Base-by-base conservation (phyloP, 768 basidiomycete species). In the Pleurotus cornucopiae region DNA sequence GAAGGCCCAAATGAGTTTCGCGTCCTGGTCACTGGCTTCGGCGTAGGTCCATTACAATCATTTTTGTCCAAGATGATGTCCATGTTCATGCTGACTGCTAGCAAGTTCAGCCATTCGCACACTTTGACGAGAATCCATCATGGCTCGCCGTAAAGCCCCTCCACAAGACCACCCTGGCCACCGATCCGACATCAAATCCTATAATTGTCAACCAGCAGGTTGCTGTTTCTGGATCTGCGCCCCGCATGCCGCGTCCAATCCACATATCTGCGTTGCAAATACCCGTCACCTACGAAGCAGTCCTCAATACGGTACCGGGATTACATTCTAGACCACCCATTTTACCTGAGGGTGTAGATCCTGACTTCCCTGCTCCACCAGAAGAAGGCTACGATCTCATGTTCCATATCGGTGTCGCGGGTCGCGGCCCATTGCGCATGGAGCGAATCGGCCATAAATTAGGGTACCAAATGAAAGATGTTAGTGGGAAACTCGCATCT, bases 391-490 rank as follows among this genome's bases (percentile, higher is more conserved):
- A 83, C 61, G 86, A 88, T 63, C 81, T 89, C 62, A 78, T 88
- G 53, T 80, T 88, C 61, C 87, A 89, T 62, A 75, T 89, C 25
- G 87, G 87, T 3, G 82, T 85, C 16, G 86, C 84, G 4, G 81
- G 82, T 13, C 76, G 83, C 11, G 87, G 87, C 0, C 77, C 81
- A 0, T 62, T 88, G 53, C 74, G 83, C 18, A 77, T 89, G 75
- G 87, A 89, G 66, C 75, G 80, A 59, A 63, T 78, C n/a, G 79
- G 80, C 0, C 87, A 89, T 66, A 87, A 86, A 63, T 71, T 81
- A 16, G 84, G 85, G 5, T 89, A 88, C 65, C 74, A 80, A 45
- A 84, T 84, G 80, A 84, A 83, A 64, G 87, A 88, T 60, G 83
- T 80, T 6, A 73, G 73, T 3, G 82, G 80, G 6, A 76, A 79